Conservation (phyloP, 192 early-diverging fungal genomes). For the Coemansia javaensis region DNA sequence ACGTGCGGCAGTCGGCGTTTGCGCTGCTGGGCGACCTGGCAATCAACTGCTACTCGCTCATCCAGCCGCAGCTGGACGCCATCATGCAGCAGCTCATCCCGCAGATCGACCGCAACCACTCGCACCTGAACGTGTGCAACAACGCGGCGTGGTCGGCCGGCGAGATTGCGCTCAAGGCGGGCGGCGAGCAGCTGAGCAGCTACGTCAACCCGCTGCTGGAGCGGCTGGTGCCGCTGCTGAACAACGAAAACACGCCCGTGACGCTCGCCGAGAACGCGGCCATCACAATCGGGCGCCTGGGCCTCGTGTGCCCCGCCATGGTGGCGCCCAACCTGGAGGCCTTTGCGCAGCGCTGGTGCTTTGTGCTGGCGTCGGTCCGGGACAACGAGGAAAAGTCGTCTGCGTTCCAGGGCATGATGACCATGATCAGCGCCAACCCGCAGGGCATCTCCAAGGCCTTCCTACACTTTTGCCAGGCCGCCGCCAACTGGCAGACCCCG, state of each 20-base stretch:
- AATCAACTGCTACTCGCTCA: conserved; percentile 79
- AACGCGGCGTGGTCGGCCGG: conserved; percentile 98
- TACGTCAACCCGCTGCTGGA: conserved; percentile 77
- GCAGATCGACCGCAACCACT: conserved; percentile 57
- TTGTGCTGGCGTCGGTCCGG: conserved; percentile 70
- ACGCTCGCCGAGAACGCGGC: conserved; percentile 93
- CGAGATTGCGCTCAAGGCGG: conserved; percentile 88
- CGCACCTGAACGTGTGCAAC: conserved; percentile 82
- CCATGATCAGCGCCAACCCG: conserved; percentile 88
- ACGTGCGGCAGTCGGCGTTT: conserved; percentile 94
- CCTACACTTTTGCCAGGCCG: conserved; percentile 74
- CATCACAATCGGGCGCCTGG: conserved; percentile 95
- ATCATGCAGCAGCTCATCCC: conserved; percentile 80
- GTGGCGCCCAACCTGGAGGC: conserved; percentile 82
- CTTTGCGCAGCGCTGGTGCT: conserved; percentile 83
- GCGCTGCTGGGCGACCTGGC: conserved; percentile 95
- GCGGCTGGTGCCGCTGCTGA: conserved; percentile 79
- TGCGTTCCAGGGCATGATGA: conserved; percentile 93
- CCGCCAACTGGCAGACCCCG: conserved; percentile 70
- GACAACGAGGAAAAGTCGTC: conserved; percentile 96
- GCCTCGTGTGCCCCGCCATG: conserved; percentile 72
- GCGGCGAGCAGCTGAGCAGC: conserved; percentile 65
- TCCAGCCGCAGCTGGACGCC: conserved; percentile 73
- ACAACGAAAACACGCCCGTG: conserved; percentile 58
- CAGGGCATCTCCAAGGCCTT: conserved; percentile 70